phyloP scores from a whole-genome alignment of 2,329 filamentous ascomycete genomes.

The Fusarium sororula region DNA sequence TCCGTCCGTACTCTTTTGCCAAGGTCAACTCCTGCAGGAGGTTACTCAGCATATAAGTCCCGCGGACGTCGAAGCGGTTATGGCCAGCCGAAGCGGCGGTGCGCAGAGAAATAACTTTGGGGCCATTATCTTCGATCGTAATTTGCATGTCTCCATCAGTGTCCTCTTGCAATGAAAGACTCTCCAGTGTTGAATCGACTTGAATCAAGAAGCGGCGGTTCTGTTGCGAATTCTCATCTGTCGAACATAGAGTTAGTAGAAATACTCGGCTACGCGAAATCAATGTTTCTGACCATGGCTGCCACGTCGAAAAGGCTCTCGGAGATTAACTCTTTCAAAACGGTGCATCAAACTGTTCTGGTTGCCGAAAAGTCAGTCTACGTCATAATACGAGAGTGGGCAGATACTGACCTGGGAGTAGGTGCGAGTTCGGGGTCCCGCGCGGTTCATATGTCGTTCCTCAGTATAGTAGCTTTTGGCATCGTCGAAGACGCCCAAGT shows the following conservation, averaged over 20 bases:
- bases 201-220: constrained; percentile 83
- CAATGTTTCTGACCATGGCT: constrained; percentile 61
- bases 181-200: constrained; percentile 83
- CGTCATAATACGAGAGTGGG: background rate
- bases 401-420: constrained; percentile 60
- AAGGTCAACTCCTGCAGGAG: constrained; percentile 93
- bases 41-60: constrained; percentile 97
- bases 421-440: constrained; percentile 62
- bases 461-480: constrained; percentile 68
- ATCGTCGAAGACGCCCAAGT: constrained; percentile 64
- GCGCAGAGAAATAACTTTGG: constrained; percentile 87
- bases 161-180: constrained; percentile 85
- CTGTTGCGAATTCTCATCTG: constrained; percentile 78
- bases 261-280: background rate
- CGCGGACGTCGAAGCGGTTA: constrained; percentile 89
- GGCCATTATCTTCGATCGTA: constrained; percentile 93
- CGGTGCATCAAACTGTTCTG: constrained; percentile 65
- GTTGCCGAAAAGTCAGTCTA: constrained; percentile 41
- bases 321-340: constrained; percentile 60
- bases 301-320: constrained; percentile 65
- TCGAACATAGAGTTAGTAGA: constrained; percentile 4
- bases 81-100: constrained; percentile 87
- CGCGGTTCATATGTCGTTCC: constrained; percentile 62
- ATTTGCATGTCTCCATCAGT: constrained; percentile 96
- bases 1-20: constrained; percentile 88